Conservation (phyloP, 495 filamentous ascomycete species). For the Xylaria flabelliformis region DNA sequence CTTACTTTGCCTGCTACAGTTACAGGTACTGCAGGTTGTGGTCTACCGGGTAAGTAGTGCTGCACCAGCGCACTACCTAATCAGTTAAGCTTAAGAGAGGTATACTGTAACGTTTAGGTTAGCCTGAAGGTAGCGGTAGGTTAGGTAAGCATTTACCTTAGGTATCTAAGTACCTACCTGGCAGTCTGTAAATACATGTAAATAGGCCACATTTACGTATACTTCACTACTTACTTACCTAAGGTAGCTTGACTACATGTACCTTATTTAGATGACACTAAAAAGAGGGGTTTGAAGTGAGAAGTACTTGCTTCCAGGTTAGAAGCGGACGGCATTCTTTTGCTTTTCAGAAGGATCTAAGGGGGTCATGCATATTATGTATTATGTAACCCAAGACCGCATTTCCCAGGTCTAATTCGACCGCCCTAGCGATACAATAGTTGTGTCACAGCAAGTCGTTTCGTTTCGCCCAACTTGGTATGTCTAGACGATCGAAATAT, state of each 20-base stretch:
- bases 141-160: neutral
- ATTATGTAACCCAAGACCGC: constrained; percentile 8
- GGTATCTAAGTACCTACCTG: neutral
- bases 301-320: neutral
- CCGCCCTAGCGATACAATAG: constrained; percentile 6
- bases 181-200: neutral
- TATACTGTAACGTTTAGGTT: neutral
- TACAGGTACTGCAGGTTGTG: too few relatives aligned
- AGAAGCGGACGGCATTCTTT: neutral
- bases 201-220: neutral
- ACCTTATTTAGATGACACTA: neutral
- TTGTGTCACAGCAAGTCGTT: neutral
- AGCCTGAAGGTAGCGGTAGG: neutral
- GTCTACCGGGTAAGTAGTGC: neutral
- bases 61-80: neutral
- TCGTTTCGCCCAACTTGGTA: constrained; percentile 16
- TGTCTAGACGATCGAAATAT: constrained; percentile 14
- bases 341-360: constrained; percentile 8
- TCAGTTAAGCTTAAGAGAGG: neutral
- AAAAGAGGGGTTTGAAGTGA: neutral
- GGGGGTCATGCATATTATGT: constrained; percentile 11
- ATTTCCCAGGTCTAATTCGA: constrained; percentile 8
- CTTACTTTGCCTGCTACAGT: neutral
- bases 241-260: too few relatives aligned
- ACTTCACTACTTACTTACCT: too few relatives aligned